Conservation (phyloP, 306 rosid species). For the Mimosa pudica region DNA sequence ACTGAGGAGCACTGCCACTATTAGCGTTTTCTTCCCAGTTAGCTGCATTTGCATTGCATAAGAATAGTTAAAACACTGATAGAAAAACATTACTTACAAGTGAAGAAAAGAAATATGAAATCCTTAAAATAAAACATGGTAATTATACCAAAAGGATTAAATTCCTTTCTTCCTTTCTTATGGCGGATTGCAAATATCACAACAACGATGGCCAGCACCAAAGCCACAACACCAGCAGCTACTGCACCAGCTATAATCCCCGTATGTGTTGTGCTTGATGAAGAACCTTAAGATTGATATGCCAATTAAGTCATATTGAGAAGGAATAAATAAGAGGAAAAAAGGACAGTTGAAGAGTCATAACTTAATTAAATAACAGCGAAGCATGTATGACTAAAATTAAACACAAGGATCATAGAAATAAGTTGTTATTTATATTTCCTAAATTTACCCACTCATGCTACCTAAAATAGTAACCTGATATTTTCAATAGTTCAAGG, state of each 20-base stretch:
- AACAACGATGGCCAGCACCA: conserved; percentile 49
- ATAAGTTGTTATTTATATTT: neutral
- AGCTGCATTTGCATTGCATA: conserved; percentile 43
- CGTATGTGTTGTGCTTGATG: conserved; percentile 37
- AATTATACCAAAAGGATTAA: conserved; percentile 50
- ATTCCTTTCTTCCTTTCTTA: conserved; percentile 52
- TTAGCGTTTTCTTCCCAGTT: conserved; percentile 48
- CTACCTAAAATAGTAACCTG: too few relatives aligned
- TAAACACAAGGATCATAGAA: neutral
- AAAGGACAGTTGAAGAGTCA: neutral
- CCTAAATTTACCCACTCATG: neutral
- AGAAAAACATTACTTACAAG: conserved; percentile 22
- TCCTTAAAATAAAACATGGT: neutral
- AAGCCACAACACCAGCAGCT: conserved; percentile 52
- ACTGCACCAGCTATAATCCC: conserved; percentile 62
- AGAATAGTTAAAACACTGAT: conserved; percentile 26
- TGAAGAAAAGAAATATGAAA: conserved; percentile 2
- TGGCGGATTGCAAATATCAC: conserved; percentile 63
- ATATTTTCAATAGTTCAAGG: too few relatives aligned
- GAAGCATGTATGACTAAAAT: neutral
- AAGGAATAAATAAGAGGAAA: neutral
- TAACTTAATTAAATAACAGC: neutral
- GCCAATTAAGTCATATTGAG: conserved; percentile 19
- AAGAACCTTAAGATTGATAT: conserved; percentile 22
- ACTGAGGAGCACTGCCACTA: conserved; percentile 49